These are phyloP conservation scores for Pleoardoris graminearum DNA, from an alignment of 2,329 filamentous ascomycete genomes.

Conservation along the genomic window DNA sequence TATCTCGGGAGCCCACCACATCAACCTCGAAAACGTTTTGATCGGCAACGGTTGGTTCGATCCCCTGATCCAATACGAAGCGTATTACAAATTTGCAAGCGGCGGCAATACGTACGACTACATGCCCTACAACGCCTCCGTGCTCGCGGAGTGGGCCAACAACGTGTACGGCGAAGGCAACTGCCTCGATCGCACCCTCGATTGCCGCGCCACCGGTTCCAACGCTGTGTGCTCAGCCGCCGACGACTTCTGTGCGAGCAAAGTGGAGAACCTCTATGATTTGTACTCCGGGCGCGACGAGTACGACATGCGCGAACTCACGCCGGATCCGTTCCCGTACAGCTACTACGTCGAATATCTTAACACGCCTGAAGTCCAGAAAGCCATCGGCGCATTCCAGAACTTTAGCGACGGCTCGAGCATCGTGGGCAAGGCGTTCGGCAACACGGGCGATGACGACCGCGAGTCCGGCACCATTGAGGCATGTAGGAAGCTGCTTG, in stretches of 20 bases:
- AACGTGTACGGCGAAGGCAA: conserved; percentile 64
- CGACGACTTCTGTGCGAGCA: conserved; percentile 58
- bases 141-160: conserved; percentile 59
- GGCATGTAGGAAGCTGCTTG: conserved; percentile 46
- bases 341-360: conserved; percentile 61
- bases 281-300: conserved; percentile 58
- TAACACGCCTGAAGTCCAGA: conserved; percentile 58
- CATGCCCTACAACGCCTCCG: conserved; percentile 55
- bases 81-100: conserved; percentile 62
- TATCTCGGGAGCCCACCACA: conserved; percentile 51
- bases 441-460: conserved; percentile 55
- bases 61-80: conserved; percentile 59
- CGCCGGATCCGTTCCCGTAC: conserved; percentile 62
- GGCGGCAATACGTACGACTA: conserved; percentile 62
- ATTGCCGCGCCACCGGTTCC: conserved; percentile 58
- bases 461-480: conserved; percentile 50
- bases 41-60: conserved; percentile 65
- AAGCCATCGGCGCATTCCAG: conserved; percentile 62
- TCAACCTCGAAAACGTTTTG: conserved; percentile 55
- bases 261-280: conserved; percentile 59
- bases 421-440: conserved; percentile 52
- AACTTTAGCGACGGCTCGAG: conserved; percentile 59
- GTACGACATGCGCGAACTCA: conserved; percentile 63
- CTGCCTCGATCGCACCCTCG: conserved; percentile 60
- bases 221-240: conserved; percentile 58